Evolutionary conservation across 2,329 filamentous ascomycete species (phyloP).

Genomic region (Ceratocystis destructans): DNA sequence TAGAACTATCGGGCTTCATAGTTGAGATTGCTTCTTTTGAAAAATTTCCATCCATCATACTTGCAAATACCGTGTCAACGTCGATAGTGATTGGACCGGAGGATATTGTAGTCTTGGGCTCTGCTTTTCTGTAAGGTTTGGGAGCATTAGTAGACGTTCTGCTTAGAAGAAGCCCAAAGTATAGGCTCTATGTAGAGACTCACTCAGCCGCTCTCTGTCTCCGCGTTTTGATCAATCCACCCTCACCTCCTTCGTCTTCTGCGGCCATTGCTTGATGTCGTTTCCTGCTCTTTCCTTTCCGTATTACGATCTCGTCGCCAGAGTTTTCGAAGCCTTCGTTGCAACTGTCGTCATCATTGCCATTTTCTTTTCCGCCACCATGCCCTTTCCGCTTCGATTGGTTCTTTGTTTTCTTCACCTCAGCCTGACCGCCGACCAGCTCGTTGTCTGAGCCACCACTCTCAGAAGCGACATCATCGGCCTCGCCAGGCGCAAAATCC

Average conservation of each 20-base stretch:
- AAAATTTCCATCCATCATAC: conserved; percentile 41
- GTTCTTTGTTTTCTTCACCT: conserved; percentile 10
- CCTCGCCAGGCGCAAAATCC: conserved; percentile 51
- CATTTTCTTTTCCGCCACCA: conserved; percentile 6
- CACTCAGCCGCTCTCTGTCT: conserved; percentile 54
- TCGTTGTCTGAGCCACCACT: conserved; percentile 18
- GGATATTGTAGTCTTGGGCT: conserved; percentile 38
- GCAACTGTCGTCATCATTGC: conserved; percentile 10
- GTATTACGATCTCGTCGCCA: conserved; percentile 57
- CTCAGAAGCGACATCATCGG: conserved; percentile 23
- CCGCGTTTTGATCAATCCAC: conserved; percentile 57
- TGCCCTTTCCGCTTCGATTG: conserved; percentile 27
- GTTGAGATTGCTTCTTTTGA: conserved; percentile 15
- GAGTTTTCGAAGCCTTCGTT: conserved; percentile 43
- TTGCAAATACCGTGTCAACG: conserved; percentile 56
- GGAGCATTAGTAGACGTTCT: conserved; percentile 10
- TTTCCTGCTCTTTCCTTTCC: conserved; percentile 41
- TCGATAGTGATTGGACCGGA: conserved; percentile 53
- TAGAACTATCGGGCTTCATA: background rate
- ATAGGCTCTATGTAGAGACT: conserved; percentile 21
- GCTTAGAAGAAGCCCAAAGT: background rate
- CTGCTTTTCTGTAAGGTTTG: conserved; percentile 36
- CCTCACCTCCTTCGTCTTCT: conserved; percentile 44
- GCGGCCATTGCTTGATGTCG: conserved; percentile 32
- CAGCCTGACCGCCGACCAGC: background rate